phyloP scores from a whole-genome alignment of 176 grass and related monocot genomes.

The maize (Zea mays) region DNA sequence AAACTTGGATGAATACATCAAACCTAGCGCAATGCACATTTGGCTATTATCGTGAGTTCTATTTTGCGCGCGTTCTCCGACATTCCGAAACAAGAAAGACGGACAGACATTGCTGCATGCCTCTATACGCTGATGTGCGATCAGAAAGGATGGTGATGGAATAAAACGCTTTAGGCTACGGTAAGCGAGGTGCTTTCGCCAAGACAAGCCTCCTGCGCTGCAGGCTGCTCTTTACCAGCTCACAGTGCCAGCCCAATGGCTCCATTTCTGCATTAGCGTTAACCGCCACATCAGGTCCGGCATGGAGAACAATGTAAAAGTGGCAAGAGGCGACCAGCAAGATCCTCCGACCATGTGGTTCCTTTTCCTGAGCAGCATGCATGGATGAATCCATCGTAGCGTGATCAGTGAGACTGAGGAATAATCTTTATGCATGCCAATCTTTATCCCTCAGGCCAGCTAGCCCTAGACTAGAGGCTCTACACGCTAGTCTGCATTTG shows the following conservation, averaged over 20 bases:
- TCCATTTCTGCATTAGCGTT: not conserved
- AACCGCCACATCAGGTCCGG: not conserved
- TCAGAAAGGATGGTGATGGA: not conserved
- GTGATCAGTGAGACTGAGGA: not conserved
- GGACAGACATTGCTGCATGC: not conserved
- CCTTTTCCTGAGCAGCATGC: not conserved
- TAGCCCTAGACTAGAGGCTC: too few species aligned
- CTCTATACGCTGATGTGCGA: not conserved
- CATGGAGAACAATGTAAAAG: slow-evolving; percentile 24
- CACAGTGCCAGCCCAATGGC: not conserved
- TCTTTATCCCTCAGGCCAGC: too few species aligned
- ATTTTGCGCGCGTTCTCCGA: not conserved
- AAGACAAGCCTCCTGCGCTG: not conserved
- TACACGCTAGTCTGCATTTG: too few species aligned
- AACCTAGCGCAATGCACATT: not conserved
- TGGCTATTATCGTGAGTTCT: not conserved
- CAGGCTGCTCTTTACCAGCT: not conserved
- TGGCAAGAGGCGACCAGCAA: slow-evolving; percentile 23
- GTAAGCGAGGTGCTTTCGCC: slow-evolving; percentile 9
- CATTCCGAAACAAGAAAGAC: not conserved
- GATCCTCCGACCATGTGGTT: slow-evolving; percentile 17
- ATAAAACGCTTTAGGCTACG: slow-evolving; percentile 20
- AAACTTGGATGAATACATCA: not conserved
- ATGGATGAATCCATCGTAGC: slow-evolving; percentile 4
- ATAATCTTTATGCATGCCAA: too few species aligned